Evolutionary conservation across 2,329 filamentous ascomycete species (phyloP).

Genomic region (Phialophora tarda): DNA sequence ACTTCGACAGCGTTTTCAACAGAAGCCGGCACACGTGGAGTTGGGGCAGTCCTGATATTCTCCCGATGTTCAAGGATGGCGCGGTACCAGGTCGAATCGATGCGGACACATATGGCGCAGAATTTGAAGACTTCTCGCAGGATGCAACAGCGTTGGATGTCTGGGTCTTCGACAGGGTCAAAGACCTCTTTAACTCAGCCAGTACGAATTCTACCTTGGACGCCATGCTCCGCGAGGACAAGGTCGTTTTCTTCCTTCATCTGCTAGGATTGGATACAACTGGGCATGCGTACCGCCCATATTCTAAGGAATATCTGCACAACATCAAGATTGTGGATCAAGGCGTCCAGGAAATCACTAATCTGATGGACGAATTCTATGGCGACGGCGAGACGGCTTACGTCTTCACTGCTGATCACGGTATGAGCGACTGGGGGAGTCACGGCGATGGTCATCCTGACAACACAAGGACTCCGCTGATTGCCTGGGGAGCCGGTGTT

Average conservation of each 20-base stretch:
- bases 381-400: slow-evolving; percentile 86
- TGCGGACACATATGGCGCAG: slow-evolving; percentile 80
- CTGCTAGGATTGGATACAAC: slow-evolving; percentile 89
- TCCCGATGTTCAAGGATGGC: slow-evolving; percentile 97
- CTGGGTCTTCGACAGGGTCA: slow-evolving; percentile 96
- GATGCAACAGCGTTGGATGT: slow-evolving; percentile 81
- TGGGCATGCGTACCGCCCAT: slow-evolving; percentile 84
- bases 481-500: slow-evolving; percentile 91
- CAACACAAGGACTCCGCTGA: slow-evolving; percentile 91
- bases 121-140: slow-evolving; percentile 87
- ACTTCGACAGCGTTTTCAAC: slow-evolving; percentile 99
- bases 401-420: slow-evolving; percentile 96
- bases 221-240: slow-evolving; percentile 75
- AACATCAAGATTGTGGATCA: slow-evolving; percentile 95
- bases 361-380: slow-evolving; percentile 85
- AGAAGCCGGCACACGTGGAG: slow-evolving; percentile 96
- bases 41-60: slow-evolving; percentile 96
- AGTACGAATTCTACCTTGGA: slow-evolving; percentile 77
- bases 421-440: slow-evolving; percentile 99
- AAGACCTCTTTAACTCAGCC: slow-evolving; percentile 81
- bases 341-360: slow-evolving; percentile 82
- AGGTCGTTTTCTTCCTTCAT: slow-evolving; percentile 93
- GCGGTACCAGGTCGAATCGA: slow-evolving; percentile 86
- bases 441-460: slow-evolving; percentile 97
- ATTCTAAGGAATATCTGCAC: slow-evolving; percentile 91